A percentile compares a stretch with the other conserved stretches of the same genome.
phyloP scores from a whole-genome alignment of 1,284 basidiomycete species.

The Vanrija pseudolonga region DNA sequence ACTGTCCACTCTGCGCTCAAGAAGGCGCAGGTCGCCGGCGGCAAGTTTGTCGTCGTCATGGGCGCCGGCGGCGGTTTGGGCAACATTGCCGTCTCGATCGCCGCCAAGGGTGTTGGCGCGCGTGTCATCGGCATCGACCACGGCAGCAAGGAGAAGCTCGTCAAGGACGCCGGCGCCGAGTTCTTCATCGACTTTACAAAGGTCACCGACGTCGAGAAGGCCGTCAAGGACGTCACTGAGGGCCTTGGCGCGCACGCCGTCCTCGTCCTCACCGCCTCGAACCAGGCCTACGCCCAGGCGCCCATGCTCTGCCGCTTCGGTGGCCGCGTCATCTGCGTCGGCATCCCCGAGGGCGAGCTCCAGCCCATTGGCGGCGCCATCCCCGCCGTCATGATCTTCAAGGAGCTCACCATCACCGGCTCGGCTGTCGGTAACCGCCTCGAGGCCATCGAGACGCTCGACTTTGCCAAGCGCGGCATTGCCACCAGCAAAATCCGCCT shows the following conservation, averaged over 20 bases:
- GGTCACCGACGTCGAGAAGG: slow-evolving; percentile 25
- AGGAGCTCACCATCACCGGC: slow-evolving; percentile 10
- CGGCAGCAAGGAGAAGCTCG: slow-evolving; percentile 58
- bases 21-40: slow-evolving; percentile 60
- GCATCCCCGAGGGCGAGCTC: slow-evolving; percentile 56
- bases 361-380: slow-evolving; percentile 4
- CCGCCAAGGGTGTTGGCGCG: slow-evolving; percentile 6
- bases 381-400: slow-evolving; percentile 6
- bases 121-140: slow-evolving; percentile 18
- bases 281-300: slow-evolving; percentile 64
- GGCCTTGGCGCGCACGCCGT: slow-evolving; percentile 71
- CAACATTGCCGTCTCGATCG: slow-evolving; percentile 55
- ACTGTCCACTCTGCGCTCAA: slow-evolving; percentile 71
- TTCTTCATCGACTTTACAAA: slow-evolving; percentile 73
- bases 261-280: slow-evolving; percentile 57
- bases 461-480: slow-evolving; percentile 10
- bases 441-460: slow-evolving; percentile 16
- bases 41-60: slow-evolving; percentile 72
- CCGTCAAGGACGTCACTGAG: slow-evolving; percentile 46
- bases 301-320: slow-evolving; percentile 63
- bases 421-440: slow-evolving; percentile 8
- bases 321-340: slow-evolving; percentile 67
- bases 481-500: slow-evolving; percentile 7
- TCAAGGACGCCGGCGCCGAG: slow-evolving; percentile 66
- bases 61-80: slow-evolving; percentile 51